Base-by-base conservation (phyloP, 2,329 filamentous ascomycete species). In the Coniella lustricola region DNA sequence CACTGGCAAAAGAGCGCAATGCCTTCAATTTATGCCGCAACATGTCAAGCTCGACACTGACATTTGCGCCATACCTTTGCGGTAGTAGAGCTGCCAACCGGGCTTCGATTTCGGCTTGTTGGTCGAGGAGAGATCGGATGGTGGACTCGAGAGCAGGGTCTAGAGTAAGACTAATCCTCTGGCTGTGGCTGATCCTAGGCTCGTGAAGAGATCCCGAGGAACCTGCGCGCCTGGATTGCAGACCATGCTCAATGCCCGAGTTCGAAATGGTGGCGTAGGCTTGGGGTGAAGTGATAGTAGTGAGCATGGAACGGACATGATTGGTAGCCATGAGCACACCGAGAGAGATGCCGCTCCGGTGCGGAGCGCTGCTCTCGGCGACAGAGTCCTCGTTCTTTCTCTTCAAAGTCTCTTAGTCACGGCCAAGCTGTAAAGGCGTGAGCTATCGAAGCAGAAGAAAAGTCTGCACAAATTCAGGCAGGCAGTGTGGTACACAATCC, bases 21-120 rank as follows among this genome's bases (percentile, higher is more conserved):
- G 71, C 67, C 50, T 67, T 70, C 48, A 74, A 64, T 62, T 80
- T 81, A 62, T 76, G 70, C 51, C 73, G 75, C 57, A 81, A 64
- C 73, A 79, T 77, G 44, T 70, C 67, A 22, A 77, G 64, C 64
- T 81, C 77, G 42, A 69, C 54, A 52, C 67, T 68, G 55, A 70
- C 62, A 59, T 76, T 71, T 45, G 70, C 66, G 41, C 68, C 68
- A 63, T 73, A 70, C 54, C 70, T 72, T 55, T 66, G 64, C 47
- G 72, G 70, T 14, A 77, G 65, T 41, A 77, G 62, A 51, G 66
- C 66, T 49, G 71, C 68, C 46, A 77, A 66, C 59, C 70, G 71
- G 53, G 74, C 68, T 57, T 76, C 71, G 56, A 77, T 74, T 53
- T 75, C 72, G 58, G 71, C 71, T 58, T 76, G 74, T 60, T 79